Conservation (phyloP, 495 filamentous ascomycete genomes). For the Aspergillus sclerotioniger region DNA sequence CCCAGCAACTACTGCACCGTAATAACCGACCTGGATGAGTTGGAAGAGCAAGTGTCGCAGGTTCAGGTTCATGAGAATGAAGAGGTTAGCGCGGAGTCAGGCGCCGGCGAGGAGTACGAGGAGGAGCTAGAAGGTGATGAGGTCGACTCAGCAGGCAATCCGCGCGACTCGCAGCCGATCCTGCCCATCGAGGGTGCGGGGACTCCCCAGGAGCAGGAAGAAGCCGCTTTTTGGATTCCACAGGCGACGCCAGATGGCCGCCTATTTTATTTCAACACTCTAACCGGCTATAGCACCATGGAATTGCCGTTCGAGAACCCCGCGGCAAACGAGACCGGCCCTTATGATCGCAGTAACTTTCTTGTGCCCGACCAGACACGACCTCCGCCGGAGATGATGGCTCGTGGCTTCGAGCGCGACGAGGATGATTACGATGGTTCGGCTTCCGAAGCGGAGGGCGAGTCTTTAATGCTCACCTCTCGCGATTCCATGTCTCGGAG, state of each 20-base stretch:
- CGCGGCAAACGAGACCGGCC: slow-evolving; percentile 76
- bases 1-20: slow-evolving; percentile 97
- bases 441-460: slow-evolving; percentile 81
- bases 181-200: slow-evolving; percentile 66
- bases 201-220: slow-evolving; percentile 68
- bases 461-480: slow-evolving; percentile 58
- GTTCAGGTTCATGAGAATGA: slow-evolving; percentile 40
- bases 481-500: slow-evolving; percentile 56
- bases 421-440: slow-evolving; percentile 85
- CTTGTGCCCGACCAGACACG: slow-evolving; percentile 86
- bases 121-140: slow-evolving; percentile 69
- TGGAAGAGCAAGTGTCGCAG: slow-evolving; percentile 34
- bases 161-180: slow-evolving; percentile 53
- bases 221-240: slow-evolving; percentile 97
- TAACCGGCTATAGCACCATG: slow-evolving; percentile 89
- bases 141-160: slow-evolving; percentile 60
- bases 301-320: slow-evolving; percentile 93
- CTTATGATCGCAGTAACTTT: slow-evolving; percentile 81
- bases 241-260: slow-evolving; percentile 92
- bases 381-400: slow-evolving; percentile 90
- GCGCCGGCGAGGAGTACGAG: slow-evolving; percentile 63
- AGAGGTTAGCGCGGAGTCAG: slow-evolving; percentile 58
- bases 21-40: slow-evolving; percentile 70
- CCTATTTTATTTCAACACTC: slow-evolving; percentile 96
- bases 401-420: slow-evolving; percentile 74